Percentiles rank a stretch among this genome's conserved stretches.
These are phyloP conservation scores for Gyromitra esculenta DNA, from an alignment of 2,329 filamentous ascomycete species.

Conservation along the genomic window DNA sequence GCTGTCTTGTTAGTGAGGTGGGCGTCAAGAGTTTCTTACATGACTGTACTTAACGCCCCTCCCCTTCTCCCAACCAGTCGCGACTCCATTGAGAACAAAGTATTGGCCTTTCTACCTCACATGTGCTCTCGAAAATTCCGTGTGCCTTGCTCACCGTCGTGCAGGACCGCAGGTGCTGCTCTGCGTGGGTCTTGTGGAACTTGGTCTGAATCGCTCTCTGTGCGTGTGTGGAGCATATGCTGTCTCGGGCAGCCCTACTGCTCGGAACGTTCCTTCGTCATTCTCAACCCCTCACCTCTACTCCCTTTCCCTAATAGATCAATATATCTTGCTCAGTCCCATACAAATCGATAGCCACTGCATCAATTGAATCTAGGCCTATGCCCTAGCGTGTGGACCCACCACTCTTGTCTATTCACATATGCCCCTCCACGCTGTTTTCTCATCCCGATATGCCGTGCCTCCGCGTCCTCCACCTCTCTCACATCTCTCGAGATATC, in stretches of 20 bases:
- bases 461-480: constrained; percentile 18
- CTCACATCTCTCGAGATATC: constrained; percentile 20
- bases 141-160: constrained; percentile 15
- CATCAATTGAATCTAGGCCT: constrained; percentile 23
- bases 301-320: constrained; percentile 15
- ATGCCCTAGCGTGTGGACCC: constrained; percentile 17
- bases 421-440: constrained; percentile 12
- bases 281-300: constrained; percentile 23
- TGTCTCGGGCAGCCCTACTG: constrained; percentile 52
- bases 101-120: constrained; percentile 12
- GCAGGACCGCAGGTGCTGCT: constrained; percentile 36
- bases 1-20: too few relatives aligned
- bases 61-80: not conserved
- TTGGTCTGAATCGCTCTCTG: constrained; percentile 12
- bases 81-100: constrained; percentile 20
- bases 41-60: too few relatives aligned
- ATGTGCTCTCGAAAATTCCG: constrained; percentile 15
- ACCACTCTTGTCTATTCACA: constrained; percentile 15
- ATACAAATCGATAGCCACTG: constrained; percentile 14
- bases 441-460: constrained; percentile 29
- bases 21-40: too few relatives aligned
- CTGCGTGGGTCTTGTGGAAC: constrained; percentile 36
- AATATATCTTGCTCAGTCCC: constrained; percentile 29
- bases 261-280: constrained; percentile 42
- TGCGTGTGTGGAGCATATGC: constrained; percentile 15